Evolutionary conservation across 179 eudicot genomes (phyloP).

Genomic region (Patellifolia procumbens): DNA sequence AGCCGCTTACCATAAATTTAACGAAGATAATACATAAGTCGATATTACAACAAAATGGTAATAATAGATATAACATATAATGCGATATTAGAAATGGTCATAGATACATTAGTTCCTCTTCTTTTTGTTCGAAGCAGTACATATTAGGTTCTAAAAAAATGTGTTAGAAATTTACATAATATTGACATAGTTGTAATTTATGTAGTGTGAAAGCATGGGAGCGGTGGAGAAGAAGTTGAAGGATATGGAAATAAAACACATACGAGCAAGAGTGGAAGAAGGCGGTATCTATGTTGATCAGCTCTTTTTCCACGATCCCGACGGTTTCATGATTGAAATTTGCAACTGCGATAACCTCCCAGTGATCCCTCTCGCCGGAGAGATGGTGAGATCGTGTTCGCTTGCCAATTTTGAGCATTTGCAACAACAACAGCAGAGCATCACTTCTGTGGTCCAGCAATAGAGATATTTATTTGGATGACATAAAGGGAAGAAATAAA

Average conservation of each 20-base stretch:
- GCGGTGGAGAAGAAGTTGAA: slow-evolving; percentile 81
- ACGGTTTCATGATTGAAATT: slow-evolving; percentile 97
- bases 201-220: slow-evolving; percentile 92
- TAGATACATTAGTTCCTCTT: no score
- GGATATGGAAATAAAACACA: slow-evolving; percentile 69
- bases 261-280: slow-evolving; percentile 72
- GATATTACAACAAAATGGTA: no score
- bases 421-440: slow-evolving; percentile 46
- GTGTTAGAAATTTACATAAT: neutral
- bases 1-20: no score
- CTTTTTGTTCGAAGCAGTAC: no score
- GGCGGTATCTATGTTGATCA: slow-evolving; percentile 85
- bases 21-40: no score
- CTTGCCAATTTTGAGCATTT: slow-evolving; percentile 42
- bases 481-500: neutral
- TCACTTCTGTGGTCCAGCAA: slow-evolving; percentile 32
- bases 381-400: slow-evolving; percentile 61
- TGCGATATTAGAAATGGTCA: no score
- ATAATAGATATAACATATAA: no score
- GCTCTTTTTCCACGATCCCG: slow-evolving; percentile 94
- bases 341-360: slow-evolving; percentile 91
- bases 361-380: slow-evolving; percentile 62
- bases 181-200: no score
- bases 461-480: neutral
- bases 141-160: no score